phyloP scores from a whole-genome alignment of 2,329 filamentous ascomycete species.

The Rhinocladiella similis region DNA sequence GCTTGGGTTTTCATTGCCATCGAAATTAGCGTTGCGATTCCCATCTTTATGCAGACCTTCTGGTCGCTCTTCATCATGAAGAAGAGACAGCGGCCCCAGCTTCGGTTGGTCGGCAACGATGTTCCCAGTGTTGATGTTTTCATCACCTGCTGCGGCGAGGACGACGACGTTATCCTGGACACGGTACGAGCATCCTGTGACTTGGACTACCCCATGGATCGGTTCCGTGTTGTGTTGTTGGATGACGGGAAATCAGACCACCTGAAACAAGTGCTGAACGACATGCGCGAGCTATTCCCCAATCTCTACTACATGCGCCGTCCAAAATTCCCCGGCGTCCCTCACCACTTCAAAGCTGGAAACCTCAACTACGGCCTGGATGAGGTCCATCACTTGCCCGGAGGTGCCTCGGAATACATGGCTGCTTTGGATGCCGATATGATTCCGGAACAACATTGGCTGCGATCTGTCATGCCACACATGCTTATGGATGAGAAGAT shows the following conservation, averaged over 20 bases:
- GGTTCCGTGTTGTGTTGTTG: constrained; percentile 55
- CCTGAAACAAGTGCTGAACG: constrained; percentile 38
- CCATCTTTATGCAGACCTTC: constrained; percentile 57
- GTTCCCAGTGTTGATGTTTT: constrained; percentile 59
- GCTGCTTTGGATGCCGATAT: constrained; percentile 37
- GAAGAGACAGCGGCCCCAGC: constrained; percentile 54
- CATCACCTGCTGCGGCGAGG: constrained; percentile 58
- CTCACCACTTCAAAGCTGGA: constrained; percentile 33
- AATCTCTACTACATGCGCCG: constrained; percentile 46
- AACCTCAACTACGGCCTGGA: constrained; percentile 57
- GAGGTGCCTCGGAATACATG: constrained; percentile 56
- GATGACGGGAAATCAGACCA: constrained; percentile 49
- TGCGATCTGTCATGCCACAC: constrained; percentile 33
- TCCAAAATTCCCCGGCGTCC: constrained; percentile 39
- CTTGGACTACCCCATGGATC: constrained; percentile 54
- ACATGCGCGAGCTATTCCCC: constrained; percentile 37
- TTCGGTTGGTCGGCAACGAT: constrained; percentile 42
- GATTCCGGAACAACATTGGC: constrained; percentile 35
- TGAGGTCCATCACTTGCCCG: constrained; percentile 51
- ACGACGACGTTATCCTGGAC: constrained; percentile 56
- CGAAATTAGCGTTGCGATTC: constrained; percentile 51
- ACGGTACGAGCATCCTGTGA: constrained; percentile 55
- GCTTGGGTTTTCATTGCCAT: constrained; percentile 61
- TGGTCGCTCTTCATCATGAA: constrained; percentile 61
- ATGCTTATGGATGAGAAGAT: constrained; percentile 30